Evolutionary conservation across 192 early-diverging fungal genomes (phyloP), one percentile per base, ranked within the genome.

Genomic region (Podila verticillata): DNA sequence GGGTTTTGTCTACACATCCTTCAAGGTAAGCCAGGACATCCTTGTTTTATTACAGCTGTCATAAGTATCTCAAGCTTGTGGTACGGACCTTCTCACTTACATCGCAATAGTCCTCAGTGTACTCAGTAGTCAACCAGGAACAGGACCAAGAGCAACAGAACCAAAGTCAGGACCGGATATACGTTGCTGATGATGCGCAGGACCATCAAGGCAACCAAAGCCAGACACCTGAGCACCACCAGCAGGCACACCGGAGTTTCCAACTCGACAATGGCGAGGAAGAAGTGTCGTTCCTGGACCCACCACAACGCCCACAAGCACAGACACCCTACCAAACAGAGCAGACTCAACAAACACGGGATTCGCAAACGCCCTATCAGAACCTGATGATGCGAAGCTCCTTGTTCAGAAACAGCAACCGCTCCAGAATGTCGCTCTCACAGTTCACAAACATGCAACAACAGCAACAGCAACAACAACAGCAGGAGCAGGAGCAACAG

Each of bases 1-100:
- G 77, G 70, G 77, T 26, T 56, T 80, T 24, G 77, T 80, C 60
- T 80, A 72, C 47, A 80, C 77, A 4, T 51, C 72, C 13, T 80
- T 80, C 62, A 80, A 80, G 62, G 77, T 72, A 72, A 34, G 30
- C 7, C 6, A n/a, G 17, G 19, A 39, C 2, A 47, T 5, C 4
- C 20, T n/a, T 24, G 32, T 24, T 39, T 24, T 5, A 36, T 19
- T 31, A 20, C 20, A 7, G 0, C 3, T 5, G 10, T 24, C n/a
- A 1, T n/a, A 20, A 9, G 10, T 2, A n/a, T 10, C 22, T 56
- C 9, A 19, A 13, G 22, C 48, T 20, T 44, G 5, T 57, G 13
- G 39, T 15, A 44, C 39, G 12, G 17, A 44, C 1, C 17, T 44
- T 17, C 15, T 44, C 13, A 15, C 13, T 44, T 44, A 15, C 39